Conservation (phyloP, 139 green algal species). For the Zygnema circumcarinatum region DNA sequence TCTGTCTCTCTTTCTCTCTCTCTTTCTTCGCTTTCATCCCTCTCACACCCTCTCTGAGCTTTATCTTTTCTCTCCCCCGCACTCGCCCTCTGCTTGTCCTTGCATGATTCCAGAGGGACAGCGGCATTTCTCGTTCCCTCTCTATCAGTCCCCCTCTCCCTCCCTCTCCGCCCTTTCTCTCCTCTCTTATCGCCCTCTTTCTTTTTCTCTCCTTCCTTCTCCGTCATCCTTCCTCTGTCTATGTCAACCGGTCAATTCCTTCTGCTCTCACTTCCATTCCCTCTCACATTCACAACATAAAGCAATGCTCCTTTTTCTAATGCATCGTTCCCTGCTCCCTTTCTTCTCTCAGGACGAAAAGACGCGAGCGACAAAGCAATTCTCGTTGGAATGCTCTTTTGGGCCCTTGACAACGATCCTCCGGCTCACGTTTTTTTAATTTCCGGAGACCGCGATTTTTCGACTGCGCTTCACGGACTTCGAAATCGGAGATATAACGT, state of each 20-base stretch:
- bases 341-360: neutral
- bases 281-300: neutral
- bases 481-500: neutral
- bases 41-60: no score
- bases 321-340: neutral
- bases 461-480: neutral
- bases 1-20: no score
- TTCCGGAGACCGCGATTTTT: neutral
- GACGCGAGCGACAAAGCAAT: neutral
- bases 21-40: no score
- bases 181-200: no score
- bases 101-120: no score
- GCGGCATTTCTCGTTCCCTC: no score
- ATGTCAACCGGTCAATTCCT: no score
- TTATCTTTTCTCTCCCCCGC: no score
- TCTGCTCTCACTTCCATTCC: neutral
- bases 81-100: no score
- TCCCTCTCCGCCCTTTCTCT: no score
- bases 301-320: neutral
- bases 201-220: neutral
- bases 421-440: neutral
- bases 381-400: neutral
- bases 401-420: neutral
- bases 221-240: neutral
- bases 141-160: no score